These are phyloP conservation scores for Saccharomyces hybrid DNA, from an alignment of 1,139 yeast genomes.

Conservation along the genomic window DNA sequence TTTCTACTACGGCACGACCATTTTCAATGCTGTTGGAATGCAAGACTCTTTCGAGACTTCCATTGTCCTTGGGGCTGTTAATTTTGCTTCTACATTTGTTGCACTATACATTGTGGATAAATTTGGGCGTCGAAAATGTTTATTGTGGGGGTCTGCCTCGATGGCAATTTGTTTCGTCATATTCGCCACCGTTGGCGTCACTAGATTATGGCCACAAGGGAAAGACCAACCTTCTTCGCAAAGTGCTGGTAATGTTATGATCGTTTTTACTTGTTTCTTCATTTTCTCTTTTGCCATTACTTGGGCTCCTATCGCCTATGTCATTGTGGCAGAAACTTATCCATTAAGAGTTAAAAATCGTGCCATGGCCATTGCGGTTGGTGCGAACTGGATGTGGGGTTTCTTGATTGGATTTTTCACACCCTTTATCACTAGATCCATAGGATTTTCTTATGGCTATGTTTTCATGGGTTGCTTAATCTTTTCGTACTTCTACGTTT, in stretches of 20 bases:
- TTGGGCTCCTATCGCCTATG: slow-evolving; percentile 75
- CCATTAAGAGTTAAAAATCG: slow-evolving; percentile 68
- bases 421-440: slow-evolving; percentile 16
- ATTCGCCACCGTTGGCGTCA: slow-evolving; percentile 58
- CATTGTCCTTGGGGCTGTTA: slow-evolving; percentile 64
- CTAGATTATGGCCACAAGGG: slow-evolving; percentile 47
- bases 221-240: slow-evolving; percentile 40
- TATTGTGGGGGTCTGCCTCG: slow-evolving; percentile 51
- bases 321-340: slow-evolving; percentile 62
- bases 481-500: slow-evolving; percentile 38
- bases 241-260: slow-evolving; percentile 13
- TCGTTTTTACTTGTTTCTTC: slow-evolving; percentile 5
- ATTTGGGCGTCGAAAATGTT: slow-evolving; percentile 57
- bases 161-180: slow-evolving; percentile 56
- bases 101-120: slow-evolving; percentile 57
- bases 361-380: slow-evolving; percentile 64
- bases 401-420: slow-evolving; percentile 62
- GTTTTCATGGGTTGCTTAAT: slow-evolving; percentile 61
- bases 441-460: slow-evolving; percentile 44
- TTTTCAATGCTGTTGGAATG: slow-evolving; percentile 37
- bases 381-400: slow-evolving; percentile 68
- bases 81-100: slow-evolving; percentile 61
- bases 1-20: slow-evolving; percentile 6
- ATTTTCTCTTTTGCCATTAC: slow-evolving; percentile 6
- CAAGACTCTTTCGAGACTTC: slow-evolving; percentile 62